Conservation (phyloP, 805 yeast genomes). For the Candida incommunis region DNA sequence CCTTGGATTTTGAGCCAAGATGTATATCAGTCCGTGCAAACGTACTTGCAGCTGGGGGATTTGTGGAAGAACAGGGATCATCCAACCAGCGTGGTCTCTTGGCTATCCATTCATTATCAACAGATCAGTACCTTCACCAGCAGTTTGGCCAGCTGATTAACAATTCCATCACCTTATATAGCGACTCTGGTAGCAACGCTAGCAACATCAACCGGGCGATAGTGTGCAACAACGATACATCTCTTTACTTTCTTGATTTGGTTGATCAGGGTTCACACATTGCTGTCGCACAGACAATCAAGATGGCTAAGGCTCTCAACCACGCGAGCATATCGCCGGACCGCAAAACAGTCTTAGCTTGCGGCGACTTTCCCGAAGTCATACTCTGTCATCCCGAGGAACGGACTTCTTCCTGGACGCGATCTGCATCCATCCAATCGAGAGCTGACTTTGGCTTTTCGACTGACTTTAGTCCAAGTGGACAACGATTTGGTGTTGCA, state of each 20-base stretch:
- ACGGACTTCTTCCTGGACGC: slow-evolving; percentile 19
- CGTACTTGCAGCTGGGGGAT: slow-evolving; percentile 38
- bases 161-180: slow-evolving; percentile 42
- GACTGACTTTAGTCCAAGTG: slow-evolving; percentile 64
- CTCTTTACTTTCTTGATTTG: slow-evolving; percentile 52
- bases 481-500: slow-evolving; percentile 57
- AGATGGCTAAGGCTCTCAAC: slow-evolving; percentile 56
- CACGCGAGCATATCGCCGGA: slow-evolving; percentile 61
- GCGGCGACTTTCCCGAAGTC: slow-evolving; percentile 67
- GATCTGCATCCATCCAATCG: slow-evolving; percentile 34
- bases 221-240: slow-evolving; percentile 74
- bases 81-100: slow-evolving; percentile 47
- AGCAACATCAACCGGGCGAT: slow-evolving; percentile 32
- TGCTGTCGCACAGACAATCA: slow-evolving; percentile 18
- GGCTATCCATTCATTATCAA: slow-evolving; percentile 38
- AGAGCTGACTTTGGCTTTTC: slow-evolving; percentile 73
- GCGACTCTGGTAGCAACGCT: slow-evolving; percentile 24
- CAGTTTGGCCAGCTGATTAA: slow-evolving; percentile 72
- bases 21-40: slow-evolving; percentile 51
- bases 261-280: slow-evolving; percentile 13
- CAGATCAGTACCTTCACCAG: slow-evolving; percentile 33
- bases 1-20: slow-evolving; percentile 52
- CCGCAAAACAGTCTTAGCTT: slow-evolving; percentile 39
- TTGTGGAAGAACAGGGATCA: slow-evolving; percentile 26
- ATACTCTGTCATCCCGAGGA: slow-evolving; percentile 31